Percentiles rank a stretch among this genome's conserved stretches.
Evolutionary conservation across 768 basidiomycete species (phyloP).

Genomic region (Podaxis sp.): DNA sequence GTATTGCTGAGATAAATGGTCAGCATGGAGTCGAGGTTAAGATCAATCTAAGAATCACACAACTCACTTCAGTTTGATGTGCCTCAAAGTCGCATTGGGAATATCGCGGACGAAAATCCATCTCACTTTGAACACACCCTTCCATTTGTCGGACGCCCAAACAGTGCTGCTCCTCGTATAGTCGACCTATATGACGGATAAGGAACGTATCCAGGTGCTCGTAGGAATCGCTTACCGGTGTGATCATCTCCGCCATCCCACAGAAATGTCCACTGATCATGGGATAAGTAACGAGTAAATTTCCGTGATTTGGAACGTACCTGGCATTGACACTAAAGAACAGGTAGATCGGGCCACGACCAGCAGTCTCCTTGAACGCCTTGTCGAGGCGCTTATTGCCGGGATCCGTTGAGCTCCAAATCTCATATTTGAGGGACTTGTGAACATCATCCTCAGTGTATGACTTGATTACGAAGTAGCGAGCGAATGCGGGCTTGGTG

Average conservation of each 20-base stretch:
- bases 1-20: slow-evolving; percentile 68
- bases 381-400: slow-evolving; percentile 98
- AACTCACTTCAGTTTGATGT: slow-evolving; percentile 82
- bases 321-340: slow-evolving; percentile 97
- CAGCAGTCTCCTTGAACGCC: slow-evolving; percentile 93
- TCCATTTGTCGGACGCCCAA: slow-evolving; percentile 99
- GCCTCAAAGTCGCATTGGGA: slow-evolving; percentile 84
- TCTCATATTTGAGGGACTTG: slow-evolving; percentile 96
- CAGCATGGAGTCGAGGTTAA: slow-evolving; percentile 13
- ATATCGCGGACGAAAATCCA: slow-evolving; percentile 99
- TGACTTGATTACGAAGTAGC: slow-evolving; percentile 98
- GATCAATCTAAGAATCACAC: slow-evolving; percentile 3
- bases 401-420: slow-evolving; percentile 96
- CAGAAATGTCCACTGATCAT: slow-evolving; percentile 87
- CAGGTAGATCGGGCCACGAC: slow-evolving; percentile 92
- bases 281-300: background rate
- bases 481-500: slow-evolving; percentile 74
- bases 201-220: background rate
- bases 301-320: slow-evolving; percentile 34
- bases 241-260: slow-evolving; percentile 98
- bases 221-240: slow-evolving; percentile 56
- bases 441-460: slow-evolving; percentile 99
- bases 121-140: slow-evolving; percentile 96
- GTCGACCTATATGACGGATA: slow-evolving; percentile 58
- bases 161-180: slow-evolving; percentile 94